Evolutionary conservation across 2,329 filamentous ascomycete genomes (phyloP).

Genomic region (Coniella lustricola): DNA sequence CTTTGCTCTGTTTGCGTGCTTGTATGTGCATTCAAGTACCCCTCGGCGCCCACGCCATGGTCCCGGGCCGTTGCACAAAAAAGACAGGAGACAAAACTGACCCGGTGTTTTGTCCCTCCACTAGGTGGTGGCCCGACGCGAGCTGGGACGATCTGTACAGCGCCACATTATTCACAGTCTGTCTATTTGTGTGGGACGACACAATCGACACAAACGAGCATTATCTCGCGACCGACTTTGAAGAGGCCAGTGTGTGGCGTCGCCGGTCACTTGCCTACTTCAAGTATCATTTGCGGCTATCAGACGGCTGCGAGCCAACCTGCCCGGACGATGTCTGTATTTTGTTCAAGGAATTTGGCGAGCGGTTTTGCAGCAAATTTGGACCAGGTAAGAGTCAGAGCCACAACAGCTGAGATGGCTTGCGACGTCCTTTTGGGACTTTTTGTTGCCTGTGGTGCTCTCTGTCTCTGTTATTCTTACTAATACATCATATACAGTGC

Average conservation of each 20-base stretch:
- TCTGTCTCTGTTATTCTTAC: not conserved
- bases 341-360: slow-evolving; percentile 18
- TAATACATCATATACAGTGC: not conserved
- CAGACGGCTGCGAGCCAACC: slow-evolving; percentile 10
- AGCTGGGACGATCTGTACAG: slow-evolving; percentile 27
- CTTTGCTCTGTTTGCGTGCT: slow-evolving; percentile 25
- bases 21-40: slow-evolving; percentile 18
- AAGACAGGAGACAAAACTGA: not conserved
- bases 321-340: slow-evolving; percentile 14
- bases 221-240: slow-evolving; percentile 23
- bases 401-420: too few relatives aligned
- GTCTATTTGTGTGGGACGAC: slow-evolving; percentile 30
- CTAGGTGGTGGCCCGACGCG: slow-evolving; percentile 27
- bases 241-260: slow-evolving; percentile 24
- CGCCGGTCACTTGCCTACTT: slow-evolving; percentile 24
- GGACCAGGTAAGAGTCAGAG: slow-evolving; percentile 9
- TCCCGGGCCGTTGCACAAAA: not conserved
- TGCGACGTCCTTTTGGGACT: too few relatives aligned
- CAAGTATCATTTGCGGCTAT: slow-evolving; percentile 22
- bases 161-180: slow-evolving; percentile 26
- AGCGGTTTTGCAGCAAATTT: slow-evolving; percentile 14
- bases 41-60: not conserved
- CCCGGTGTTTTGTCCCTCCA: too few relatives aligned
- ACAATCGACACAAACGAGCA: slow-evolving; percentile 28
- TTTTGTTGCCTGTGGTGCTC: too few relatives aligned